Percentiles rank a stretch among this genome's conserved stretches.
Conservation (phyloP, 1,284 basidiomycete species). For the Singerocomus inundabilis region DNA sequence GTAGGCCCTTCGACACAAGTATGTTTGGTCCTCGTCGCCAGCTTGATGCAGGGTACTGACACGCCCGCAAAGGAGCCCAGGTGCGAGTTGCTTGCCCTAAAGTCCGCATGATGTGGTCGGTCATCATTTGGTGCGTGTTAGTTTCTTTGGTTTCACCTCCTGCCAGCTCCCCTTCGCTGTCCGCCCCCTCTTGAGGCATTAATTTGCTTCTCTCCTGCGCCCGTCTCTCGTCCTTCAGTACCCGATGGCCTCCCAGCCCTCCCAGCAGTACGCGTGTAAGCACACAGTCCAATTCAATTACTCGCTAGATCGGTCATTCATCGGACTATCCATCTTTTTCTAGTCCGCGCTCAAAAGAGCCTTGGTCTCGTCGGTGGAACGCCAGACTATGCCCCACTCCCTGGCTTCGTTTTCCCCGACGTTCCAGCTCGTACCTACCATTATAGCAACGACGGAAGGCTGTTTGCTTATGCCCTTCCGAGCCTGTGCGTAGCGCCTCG, state of each 20-base stretch:
- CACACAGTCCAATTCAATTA: conserved; percentile 9
- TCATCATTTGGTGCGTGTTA: not conserved
- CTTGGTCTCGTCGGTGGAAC: conserved; percentile 82
- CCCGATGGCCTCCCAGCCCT: conserved; percentile 61
- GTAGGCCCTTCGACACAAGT: no score
- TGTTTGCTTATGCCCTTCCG: conserved; percentile 83
- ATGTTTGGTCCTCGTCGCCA: no score
- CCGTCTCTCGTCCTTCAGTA: conserved; percentile 35
- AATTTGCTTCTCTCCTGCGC: conserved; percentile 63
- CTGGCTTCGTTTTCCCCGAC: conserved; percentile 68
- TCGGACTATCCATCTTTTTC: conserved; percentile 4
- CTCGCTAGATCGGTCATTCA: conserved; percentile 5
- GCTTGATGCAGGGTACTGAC: not conserved
- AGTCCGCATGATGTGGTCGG: not conserved
- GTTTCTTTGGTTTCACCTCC: not conserved
- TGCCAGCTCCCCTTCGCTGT: not conserved
- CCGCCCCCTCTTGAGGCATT: conserved; percentile 59
- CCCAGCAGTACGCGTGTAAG: conserved; percentile 82
- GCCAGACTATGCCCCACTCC: conserved; percentile 71
- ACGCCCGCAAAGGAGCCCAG: no score
- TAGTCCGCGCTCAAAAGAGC: conserved; percentile 92
- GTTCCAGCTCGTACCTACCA: conserved; percentile 71
- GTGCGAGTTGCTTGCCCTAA: conserved; percentile 13
- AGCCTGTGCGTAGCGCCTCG: conserved; percentile 51
- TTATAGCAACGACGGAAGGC: conserved; percentile 87